Evolutionary conservation across 208 protist genomes (phyloP).

Genomic region (Balamuthia mandrillaris): DNA sequence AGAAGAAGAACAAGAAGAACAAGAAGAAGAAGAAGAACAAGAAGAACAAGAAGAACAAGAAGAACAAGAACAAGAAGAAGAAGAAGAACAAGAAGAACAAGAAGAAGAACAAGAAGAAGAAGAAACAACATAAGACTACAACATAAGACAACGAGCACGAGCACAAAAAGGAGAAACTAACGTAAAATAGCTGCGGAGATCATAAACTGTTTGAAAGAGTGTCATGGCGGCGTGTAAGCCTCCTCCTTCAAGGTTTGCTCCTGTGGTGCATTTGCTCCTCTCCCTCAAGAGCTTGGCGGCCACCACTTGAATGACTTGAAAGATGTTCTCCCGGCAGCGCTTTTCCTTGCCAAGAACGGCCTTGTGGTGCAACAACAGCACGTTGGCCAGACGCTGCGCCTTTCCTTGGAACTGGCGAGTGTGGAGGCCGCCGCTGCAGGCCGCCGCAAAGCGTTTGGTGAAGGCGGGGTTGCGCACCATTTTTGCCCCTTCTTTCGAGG

Average conservation of each 20-base stretch:
- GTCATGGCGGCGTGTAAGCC: no score
- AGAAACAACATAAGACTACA: conserved; percentile 1
- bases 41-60: background rate
- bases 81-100: conserved; percentile 18
- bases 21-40: background rate
- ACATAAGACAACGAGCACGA: background rate
- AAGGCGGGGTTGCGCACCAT: background rate
- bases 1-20: conserved; percentile 29
- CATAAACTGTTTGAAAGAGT: background rate
- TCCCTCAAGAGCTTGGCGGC: background rate
- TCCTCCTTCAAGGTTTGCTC: no score
- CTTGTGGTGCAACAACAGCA: background rate
- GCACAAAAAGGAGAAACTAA: no score
- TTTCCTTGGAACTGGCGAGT: background rate
- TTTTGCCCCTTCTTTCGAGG: background rate
- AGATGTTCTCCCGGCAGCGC: background rate
- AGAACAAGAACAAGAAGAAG: conserved; percentile 24
- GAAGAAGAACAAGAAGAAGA: background rate
- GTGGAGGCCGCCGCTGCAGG: no score
- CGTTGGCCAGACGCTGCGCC: background rate
- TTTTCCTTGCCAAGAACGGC: background rate
- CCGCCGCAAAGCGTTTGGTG: background rate
- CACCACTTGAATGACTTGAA: background rate
- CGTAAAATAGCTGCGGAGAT: no score
- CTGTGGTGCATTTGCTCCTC: background rate